Evolutionary conservation across 331 rosid species (phyloP), one percentile per base, ranked within the genome.

Genomic region (Acacia pycnantha): DNA sequence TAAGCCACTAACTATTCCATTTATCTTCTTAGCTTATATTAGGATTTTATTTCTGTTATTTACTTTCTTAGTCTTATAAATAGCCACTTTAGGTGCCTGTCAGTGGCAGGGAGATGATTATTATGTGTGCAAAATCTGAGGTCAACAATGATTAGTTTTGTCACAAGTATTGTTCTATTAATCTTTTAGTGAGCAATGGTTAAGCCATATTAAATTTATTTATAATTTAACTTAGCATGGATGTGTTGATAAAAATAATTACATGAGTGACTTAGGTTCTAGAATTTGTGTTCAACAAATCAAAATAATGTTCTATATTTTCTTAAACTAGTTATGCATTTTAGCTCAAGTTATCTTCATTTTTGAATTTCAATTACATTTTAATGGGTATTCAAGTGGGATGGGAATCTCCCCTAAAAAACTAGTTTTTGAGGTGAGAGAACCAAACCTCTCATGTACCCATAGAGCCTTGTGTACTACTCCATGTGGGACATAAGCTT

Each of bases 191-290:
- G 19, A 16, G 56, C 56, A 47, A 61, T 33, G 54, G 46, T 9
- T 15, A 62, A 73, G 73, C 48, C 12, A 61, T 47, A 72, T 31
- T 73, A 24, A 18, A 26, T 73, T 62, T 26, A 47, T 78, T 62
- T 77, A 64, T 64, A 48, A 48, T 76, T 82, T 53, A 51, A 78
- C 44, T 44, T 29, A 62, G 29, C 13, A 62, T 59, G 70, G 75
- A 46, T 75, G 33, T 27, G 33, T 33, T 31, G 21, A 15, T 65
- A 16, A 18, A 9, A 18, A 31, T 26, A 61, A 61, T 26, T 26
- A 24, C 19, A 3, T 1, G 31, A 26, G 35, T 61, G 67, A 11
- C 67, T 18, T 19, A 3, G 18, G 22, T 67, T 67, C 73, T 19
- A 9, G 73, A 19, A 33, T 65, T 35, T 37, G 46, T 66, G 18